Percentiles rank a stretch among this genome's conserved stretches.
Conservation (phyloP, 2,329 filamentous ascomycete genomes). For the Ilyonectria sp. region DNA sequence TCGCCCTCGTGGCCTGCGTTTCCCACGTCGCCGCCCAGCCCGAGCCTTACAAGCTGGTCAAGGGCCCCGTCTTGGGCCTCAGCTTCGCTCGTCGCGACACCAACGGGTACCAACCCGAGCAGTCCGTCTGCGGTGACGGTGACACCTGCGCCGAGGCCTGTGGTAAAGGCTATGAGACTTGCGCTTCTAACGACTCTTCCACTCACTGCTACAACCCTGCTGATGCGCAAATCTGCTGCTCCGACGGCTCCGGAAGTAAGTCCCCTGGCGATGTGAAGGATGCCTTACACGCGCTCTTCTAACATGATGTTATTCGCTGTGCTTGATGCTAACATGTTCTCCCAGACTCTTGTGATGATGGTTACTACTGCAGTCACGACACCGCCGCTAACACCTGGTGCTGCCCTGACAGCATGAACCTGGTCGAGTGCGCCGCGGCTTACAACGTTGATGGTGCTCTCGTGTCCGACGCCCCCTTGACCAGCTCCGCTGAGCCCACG, state of each 20-base stretch:
- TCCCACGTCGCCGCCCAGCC: slow-evolving; percentile 50
- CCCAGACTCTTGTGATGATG: slow-evolving; percentile 71
- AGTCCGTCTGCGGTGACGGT: slow-evolving; percentile 64
- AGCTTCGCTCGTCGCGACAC: slow-evolving; percentile 61
- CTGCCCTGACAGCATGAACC: slow-evolving; percentile 70
- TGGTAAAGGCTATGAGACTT: slow-evolving; percentile 65
- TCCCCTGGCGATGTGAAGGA: background rate
- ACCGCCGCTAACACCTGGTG: slow-evolving; percentile 68
- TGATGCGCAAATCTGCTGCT: slow-evolving; percentile 70
- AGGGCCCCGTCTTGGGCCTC: slow-evolving; percentile 55
- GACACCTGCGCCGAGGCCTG: slow-evolving; percentile 70
- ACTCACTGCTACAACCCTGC: slow-evolving; percentile 72
- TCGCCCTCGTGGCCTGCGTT: slow-evolving; percentile 55
- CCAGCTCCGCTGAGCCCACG: slow-evolving; percentile 47
- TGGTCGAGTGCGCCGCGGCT: slow-evolving; percentile 68
- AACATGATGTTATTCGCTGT: background rate
- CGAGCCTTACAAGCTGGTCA: slow-evolving; percentile 56
- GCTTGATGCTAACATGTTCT: slow-evolving; percentile 27
- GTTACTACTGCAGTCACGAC: slow-evolving; percentile 76
- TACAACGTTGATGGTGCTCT: slow-evolving; percentile 65
- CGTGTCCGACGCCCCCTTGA: slow-evolving; percentile 54
- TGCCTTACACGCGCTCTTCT: background rate
- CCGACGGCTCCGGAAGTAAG: slow-evolving; percentile 70
- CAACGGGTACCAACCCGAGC: slow-evolving; percentile 65
- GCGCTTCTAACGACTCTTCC: slow-evolving; percentile 63